Conservation (phyloP, 495 filamentous ascomycete species). For the Viridothelium virens region DNA sequence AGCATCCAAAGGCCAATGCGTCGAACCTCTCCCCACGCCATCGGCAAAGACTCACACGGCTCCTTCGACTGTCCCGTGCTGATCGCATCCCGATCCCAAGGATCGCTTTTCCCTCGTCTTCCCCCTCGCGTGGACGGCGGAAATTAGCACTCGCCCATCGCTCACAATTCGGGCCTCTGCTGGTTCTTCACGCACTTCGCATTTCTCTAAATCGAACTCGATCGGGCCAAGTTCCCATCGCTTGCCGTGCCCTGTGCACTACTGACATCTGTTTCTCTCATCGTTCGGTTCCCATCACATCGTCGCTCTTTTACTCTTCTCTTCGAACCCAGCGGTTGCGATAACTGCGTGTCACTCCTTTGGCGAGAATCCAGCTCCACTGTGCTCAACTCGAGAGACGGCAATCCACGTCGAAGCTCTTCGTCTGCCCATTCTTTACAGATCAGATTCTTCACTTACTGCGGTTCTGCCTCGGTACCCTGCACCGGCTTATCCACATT, state of each 20-base stretch:
- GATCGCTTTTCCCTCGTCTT: background rate
- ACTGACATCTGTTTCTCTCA: background rate
- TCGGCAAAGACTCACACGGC: background rate
- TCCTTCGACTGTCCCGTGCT: background rate
- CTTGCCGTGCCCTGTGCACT: constrained; percentile 2
- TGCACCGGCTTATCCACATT: background rate
- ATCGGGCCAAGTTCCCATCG: background rate
- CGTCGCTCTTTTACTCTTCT: constrained; percentile 1
- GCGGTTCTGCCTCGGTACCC: background rate
- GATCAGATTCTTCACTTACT: background rate
- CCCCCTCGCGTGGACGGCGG: background rate
- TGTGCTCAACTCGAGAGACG: background rate
- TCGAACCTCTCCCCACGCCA: background rate
- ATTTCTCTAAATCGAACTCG: background rate
- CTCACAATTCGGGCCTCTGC: background rate
- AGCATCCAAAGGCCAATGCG: background rate
- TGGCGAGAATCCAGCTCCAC: background rate
- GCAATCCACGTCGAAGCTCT: background rate
- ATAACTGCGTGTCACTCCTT: background rate
- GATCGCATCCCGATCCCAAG: background rate
- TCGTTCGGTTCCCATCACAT: background rate
- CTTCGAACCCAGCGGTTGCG: background rate
- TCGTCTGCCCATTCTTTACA: background rate
- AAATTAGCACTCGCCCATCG: background rate
- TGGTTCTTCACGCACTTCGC: background rate